Evolutionary conservation across 2,329 filamentous ascomycete genomes (phyloP).

Genomic region (Botryosphaeria dothidea): DNA sequence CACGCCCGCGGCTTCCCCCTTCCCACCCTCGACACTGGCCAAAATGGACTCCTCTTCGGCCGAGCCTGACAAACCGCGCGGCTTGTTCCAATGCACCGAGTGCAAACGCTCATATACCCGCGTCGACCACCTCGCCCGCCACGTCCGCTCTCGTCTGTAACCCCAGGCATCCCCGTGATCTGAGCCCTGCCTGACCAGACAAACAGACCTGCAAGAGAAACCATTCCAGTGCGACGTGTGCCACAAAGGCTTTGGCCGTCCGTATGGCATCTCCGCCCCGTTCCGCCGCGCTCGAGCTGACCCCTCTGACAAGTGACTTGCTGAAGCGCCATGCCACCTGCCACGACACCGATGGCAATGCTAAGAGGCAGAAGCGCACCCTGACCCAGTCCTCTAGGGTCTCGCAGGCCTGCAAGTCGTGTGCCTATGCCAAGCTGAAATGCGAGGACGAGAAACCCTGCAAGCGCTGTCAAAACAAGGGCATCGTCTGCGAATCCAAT

Average conservation of each 20-base stretch:
- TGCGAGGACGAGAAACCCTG: constrained; percentile 59
- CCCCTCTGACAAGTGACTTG: constrained; percentile 41
- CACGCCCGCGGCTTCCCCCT: not conserved
- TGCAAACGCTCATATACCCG: constrained; percentile 55
- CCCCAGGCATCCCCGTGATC: constrained; percentile 18
- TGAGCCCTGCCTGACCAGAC: not conserved
- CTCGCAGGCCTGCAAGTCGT: constrained; percentile 54
- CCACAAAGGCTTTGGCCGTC: constrained; percentile 49
- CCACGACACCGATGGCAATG: constrained; percentile 41
- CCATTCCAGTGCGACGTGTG: constrained; percentile 49
- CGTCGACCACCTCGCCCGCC: constrained; percentile 55
- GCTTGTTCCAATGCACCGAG: constrained; percentile 51
- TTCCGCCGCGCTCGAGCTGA: not conserved
- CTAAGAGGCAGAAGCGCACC: constrained; percentile 22
- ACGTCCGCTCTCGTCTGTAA: constrained; percentile 51
- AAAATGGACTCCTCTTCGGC: constrained; percentile 10
- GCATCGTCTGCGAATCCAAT: constrained; percentile 43
- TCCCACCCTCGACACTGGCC: not conserved
- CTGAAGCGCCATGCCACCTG: constrained; percentile 53
- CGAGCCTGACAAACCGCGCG: constrained; percentile 8
- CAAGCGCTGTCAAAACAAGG: constrained; percentile 52
- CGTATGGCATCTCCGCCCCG: constrained; percentile 30
- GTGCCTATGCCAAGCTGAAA: constrained; percentile 53
- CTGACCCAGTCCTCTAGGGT: constrained; percentile 34
- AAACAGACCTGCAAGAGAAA: constrained; percentile 43